Percentiles rank a stretch among this genome's conserved stretches.
These are phyloP conservation scores for Mycena galericulata DNA, from an alignment of 768 basidiomycete species.

Conservation along the genomic window DNA sequence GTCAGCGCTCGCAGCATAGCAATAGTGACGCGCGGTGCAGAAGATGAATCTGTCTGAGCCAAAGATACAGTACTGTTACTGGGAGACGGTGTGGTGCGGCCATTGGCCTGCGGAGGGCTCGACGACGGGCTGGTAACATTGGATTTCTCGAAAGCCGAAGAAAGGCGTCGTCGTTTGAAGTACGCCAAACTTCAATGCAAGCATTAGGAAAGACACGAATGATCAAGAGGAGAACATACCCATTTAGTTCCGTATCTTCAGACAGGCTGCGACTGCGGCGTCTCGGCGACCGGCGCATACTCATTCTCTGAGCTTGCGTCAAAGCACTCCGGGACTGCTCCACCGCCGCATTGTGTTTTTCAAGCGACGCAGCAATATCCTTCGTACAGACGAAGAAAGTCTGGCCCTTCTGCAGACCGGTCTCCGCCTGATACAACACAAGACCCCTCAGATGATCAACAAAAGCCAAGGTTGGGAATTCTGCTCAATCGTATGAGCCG, in stretches of 20 bases:
- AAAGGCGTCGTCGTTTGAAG: slow-evolving; percentile 59
- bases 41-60: slow-evolving; percentile 43
- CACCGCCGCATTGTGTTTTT: slow-evolving; percentile 47
- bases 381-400: slow-evolving; percentile 44
- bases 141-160: slow-evolving; percentile 47
- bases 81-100: slow-evolving; percentile 57
- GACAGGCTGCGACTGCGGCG: slow-evolving; percentile 56
- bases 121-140: slow-evolving; percentile 50
- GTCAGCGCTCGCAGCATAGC: slow-evolving; percentile 76
- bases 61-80: slow-evolving; percentile 59
- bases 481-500: slow-evolving; percentile 36
- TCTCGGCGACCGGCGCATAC: slow-evolving; percentile 58
- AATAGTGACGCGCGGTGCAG: slow-evolving; percentile 60
- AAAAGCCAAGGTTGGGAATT: slow-evolving; percentile 62
- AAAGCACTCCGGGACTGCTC: slow-evolving; percentile 52
- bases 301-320: slow-evolving; percentile 52
- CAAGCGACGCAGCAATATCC: slow-evolving; percentile 47
- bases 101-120: slow-evolving; percentile 49
- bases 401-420: slow-evolving; percentile 19
- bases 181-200: slow-evolving; percentile 43
- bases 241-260: slow-evolving; percentile 51
- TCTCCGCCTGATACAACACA: slow-evolving; percentile 47
- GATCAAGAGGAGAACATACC: slow-evolving; percentile 45
- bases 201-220: background rate
- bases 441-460: slow-evolving; percentile 62